phyloP scores from a whole-genome alignment of 768 basidiomycete species.

The Leccinum pellstonianum region DNA sequence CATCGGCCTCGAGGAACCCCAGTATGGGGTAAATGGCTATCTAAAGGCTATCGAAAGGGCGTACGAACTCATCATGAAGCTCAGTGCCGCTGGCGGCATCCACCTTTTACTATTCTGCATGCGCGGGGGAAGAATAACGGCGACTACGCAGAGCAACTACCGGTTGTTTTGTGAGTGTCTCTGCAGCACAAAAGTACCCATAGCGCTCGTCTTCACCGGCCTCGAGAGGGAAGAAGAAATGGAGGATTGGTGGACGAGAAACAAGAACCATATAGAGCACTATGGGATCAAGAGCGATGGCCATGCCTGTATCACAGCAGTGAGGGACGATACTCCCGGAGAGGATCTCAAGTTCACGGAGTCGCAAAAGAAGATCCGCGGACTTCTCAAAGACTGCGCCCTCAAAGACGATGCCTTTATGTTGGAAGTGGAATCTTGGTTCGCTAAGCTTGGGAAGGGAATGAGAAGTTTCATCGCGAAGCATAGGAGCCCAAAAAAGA shows the following conservation, averaged over 20 bases:
- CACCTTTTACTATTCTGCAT: slow-evolving; percentile 44
- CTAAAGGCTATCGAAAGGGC: slow-evolving; percentile 30
- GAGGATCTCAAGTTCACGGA: slow-evolving; percentile 23
- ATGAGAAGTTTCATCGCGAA: slow-evolving; percentile 20
- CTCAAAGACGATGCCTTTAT: slow-evolving; percentile 11
- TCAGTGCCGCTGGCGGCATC: slow-evolving; percentile 35
- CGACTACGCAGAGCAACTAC: slow-evolving; percentile 39
- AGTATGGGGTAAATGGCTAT: slow-evolving; percentile 29
- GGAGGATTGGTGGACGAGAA: slow-evolving; percentile 38
- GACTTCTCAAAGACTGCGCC: slow-evolving; percentile 19
- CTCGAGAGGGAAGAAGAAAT: slow-evolving; percentile 36
- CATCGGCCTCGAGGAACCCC: slow-evolving; percentile 35
- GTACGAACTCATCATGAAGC: slow-evolving; percentile 32
- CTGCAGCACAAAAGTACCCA: slow-evolving; percentile 38
- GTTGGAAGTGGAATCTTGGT: slow-evolving; percentile 19
- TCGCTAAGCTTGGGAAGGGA: slow-evolving; percentile 11
- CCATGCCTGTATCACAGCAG: slow-evolving; percentile 33
- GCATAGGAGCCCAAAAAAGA: slow-evolving; percentile 16
- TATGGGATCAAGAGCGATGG: slow-evolving; percentile 30
- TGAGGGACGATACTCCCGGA: slow-evolving; percentile 20
- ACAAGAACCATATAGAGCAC: slow-evolving; percentile 20
- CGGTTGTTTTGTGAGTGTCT: slow-evolving; percentile 40
- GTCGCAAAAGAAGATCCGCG: slow-evolving; percentile 22
- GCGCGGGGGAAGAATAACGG: slow-evolving; percentile 39
- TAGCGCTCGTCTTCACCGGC: slow-evolving; percentile 40